Base-by-base conservation (phyloP, 1,139 yeast species). In the Geotrichum fermentans region DNA sequence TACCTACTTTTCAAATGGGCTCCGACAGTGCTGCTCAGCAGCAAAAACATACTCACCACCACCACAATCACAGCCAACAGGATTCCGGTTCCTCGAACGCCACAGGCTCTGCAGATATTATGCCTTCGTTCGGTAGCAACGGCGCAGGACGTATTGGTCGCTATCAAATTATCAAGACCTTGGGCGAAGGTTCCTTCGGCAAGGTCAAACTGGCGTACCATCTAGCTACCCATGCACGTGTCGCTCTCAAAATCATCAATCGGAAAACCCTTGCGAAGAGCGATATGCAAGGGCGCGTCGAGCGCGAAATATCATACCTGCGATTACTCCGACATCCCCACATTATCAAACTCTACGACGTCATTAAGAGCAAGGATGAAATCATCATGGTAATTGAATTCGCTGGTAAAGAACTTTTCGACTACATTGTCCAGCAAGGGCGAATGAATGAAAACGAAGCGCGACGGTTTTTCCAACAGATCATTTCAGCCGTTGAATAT, bases 181-280 rank as follows among this genome's bases (percentile, higher is more conserved):
- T 92, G 24, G 98, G 98, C 28, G 97, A 92, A 66, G 98, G 98
- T 21, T 90, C 97, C 0, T 92, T 92, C 64, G 98, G 98, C 60
- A 92, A 92, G 65, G 98, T 92, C 58, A 92, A 92, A 65, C 74
- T 92, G 61, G 98, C 98, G 1, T 90, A 88, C 64, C 97, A 92
- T 66, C 73, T 86, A 59, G 83, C 86, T 13, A 92, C 97, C 1
- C 96, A 96, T 32, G 96, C 92, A 62, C 77, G 83, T 57, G 98
- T 92, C 18, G 98, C 98, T 2, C 74, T 92, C 56, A 92, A 92
- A 68, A 92, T 92, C 67, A 92, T 92, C 71, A 89, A 92, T 67
- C 75, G 96, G 56, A 90, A 89, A 69, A 89, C 97, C 0, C 74
- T 92, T 63, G 96, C 97, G 49, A 92, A 92, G 65, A 80, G 90